Percentiles rank a stretch among this genome's conserved stretches.
phyloP scores from a whole-genome alignment of 1,139 yeast genomes.

The Taphrina pruni region DNA sequence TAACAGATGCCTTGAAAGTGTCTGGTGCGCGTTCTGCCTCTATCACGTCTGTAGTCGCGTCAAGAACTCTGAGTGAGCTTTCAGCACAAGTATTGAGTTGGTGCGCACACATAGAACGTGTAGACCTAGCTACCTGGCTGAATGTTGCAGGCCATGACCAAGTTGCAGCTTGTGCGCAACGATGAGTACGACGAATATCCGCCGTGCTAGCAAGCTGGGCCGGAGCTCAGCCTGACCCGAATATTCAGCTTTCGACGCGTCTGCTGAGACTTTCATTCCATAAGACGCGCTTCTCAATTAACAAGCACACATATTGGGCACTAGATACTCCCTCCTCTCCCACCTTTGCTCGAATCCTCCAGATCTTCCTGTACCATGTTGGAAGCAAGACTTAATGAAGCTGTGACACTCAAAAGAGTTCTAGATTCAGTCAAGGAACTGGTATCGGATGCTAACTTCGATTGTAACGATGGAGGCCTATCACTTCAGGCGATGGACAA shows the following conservation, averaged over 20 bases:
- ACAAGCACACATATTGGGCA: not conserved
- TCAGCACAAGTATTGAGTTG: too few relatives aligned
- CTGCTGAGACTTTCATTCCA: constrained; percentile 5
- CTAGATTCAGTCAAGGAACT: constrained; percentile 41
- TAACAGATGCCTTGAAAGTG: too few relatives aligned
- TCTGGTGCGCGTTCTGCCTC: too few relatives aligned
- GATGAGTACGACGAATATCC: not conserved
- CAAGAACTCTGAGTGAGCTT: too few relatives aligned
- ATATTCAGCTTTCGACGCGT: constrained; percentile 7
- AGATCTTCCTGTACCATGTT: constrained; percentile 64
- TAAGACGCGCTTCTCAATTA: constrained; percentile 1
- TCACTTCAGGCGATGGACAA: constrained; percentile 98
- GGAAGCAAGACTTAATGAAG: constrained; percentile 96
- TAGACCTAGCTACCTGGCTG: too few relatives aligned
- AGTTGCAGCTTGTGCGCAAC: constrained; percentile 6
- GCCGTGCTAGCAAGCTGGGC: too few relatives aligned
- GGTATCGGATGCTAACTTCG: constrained; percentile 58
- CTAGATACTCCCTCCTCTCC: not conserved
- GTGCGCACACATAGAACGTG: too few relatives aligned
- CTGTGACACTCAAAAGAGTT: constrained; percentile 82
- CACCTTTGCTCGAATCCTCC: not conserved
- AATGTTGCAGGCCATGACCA: not conserved
- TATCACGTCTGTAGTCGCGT: too few relatives aligned
- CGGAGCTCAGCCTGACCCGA: constrained; percentile 6
- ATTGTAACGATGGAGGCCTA: constrained; percentile 92